A percentile compares a stretch with the other conserved stretches of the same genome.
These are phyloP conservation scores for Exophiala xenobiotica DNA, from an alignment of 2,329 filamentous ascomycete genomes.

Conservation along the genomic window DNA sequence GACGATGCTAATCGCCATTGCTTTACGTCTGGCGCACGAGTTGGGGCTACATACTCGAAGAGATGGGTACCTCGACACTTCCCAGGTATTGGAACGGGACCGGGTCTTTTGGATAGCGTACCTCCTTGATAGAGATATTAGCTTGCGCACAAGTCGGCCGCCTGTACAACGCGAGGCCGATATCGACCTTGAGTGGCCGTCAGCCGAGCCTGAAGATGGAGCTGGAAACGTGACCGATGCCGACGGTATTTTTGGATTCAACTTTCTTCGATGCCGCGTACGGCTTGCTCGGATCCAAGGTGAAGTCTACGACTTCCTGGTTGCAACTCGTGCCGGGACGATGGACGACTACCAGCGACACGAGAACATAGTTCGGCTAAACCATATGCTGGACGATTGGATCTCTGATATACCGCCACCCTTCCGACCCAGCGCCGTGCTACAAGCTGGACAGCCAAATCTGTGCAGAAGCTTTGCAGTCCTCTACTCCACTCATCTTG, in stretches of 20 bases:
- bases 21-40: slow-evolving; percentile 24
- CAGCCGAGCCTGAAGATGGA: slow-evolving; percentile 1
- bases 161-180: slow-evolving; percentile 39
- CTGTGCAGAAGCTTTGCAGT: slow-evolving; percentile 6
- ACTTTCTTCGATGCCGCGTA: slow-evolving; percentile 13
- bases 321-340: slow-evolving; percentile 13
- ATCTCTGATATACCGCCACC: slow-evolving; percentile 10
- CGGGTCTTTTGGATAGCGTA: slow-evolving; percentile 37
- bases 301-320: slow-evolving; percentile 17
- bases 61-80: slow-evolving; percentile 24
- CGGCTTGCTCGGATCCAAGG: slow-evolving; percentile 16
- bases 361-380: slow-evolving; percentile 7
- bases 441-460: slow-evolving; percentile 1
- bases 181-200: slow-evolving; percentile 29
- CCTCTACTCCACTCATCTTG: slow-evolving; percentile 7
- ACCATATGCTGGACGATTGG: slow-evolving; percentile 12
- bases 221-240: background rate
- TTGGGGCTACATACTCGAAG: slow-evolving; percentile 25
- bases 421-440: background rate
- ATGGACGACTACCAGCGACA: slow-evolving; percentile 2
- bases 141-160: slow-evolving; percentile 45
- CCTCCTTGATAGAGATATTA: slow-evolving; percentile 43
- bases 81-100: slow-evolving; percentile 26
- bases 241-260: background rate
- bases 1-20: slow-evolving; percentile 32